Base-by-base conservation (phyloP, 2,329 filamentous ascomycete genomes). In the Niveomyces coronatus region DNA sequence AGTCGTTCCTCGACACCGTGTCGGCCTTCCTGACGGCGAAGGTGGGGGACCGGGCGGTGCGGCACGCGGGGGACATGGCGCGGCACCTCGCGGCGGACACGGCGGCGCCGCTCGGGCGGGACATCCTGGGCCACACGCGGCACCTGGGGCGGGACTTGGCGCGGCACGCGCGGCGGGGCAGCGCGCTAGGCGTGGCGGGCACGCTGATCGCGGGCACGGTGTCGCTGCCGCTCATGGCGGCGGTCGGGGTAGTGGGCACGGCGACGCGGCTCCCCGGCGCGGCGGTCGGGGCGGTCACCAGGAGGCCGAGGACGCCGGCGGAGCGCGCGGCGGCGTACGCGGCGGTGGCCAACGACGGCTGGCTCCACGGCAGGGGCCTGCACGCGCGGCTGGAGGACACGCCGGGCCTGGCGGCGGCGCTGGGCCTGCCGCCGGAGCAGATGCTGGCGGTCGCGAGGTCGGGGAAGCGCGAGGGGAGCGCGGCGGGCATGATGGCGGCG, bases 1-100 rank as follows among this genome's bases (percentile, higher is more conserved):
- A 38, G 8, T 54, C 59, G 0, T 61, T 62, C 13, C 38, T 62
- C 2, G 45, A 54, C 14, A 67, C 65, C 7, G 48, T 66, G 3
- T 69, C 66, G 0, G 65, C 62, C 1, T 69, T 70, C 41, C 55
- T 70, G 5, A 56, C 58, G 0, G 65, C 65, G 35, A 65, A 57
- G 15, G 62, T 68, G 0, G 61, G 62, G 0, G 60, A 64, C 35
- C 58, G 62, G 3, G 65, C 65, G 5, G 41, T 67, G 14, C 55
- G 54, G 20, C 65, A 67, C 42, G 64, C 63, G 2, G 58, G 53
- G 22, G 64, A 67, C 33, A 47, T 65, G 11, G 64, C 53, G 7
- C 53, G 53, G 24, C 47, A 55, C 16, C 33, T 69, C 2, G 49
- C 57, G 36, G 44, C 54, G 10, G 53, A 52, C 44, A 70, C 53